These are phyloP conservation scores for Torulaspora indica DNA, from an alignment of 805 yeast species.

Conservation along the genomic window DNA sequence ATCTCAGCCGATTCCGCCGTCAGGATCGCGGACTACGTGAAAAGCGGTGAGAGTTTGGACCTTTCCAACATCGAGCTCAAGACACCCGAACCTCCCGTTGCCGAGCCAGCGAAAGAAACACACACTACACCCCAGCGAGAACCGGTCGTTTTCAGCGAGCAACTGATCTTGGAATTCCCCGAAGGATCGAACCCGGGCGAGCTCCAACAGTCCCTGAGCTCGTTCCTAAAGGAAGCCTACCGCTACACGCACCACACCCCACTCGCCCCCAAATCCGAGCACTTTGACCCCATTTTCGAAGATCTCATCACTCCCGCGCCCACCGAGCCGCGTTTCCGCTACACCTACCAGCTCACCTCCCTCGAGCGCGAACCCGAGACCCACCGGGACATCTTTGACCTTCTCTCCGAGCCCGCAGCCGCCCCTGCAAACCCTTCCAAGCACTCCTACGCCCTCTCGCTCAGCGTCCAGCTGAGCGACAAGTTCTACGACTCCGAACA, in stretches of 20 bases:
- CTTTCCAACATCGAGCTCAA: conserved; percentile 55
- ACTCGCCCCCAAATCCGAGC: conserved; percentile 38
- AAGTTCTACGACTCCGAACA: conserved; percentile 23
- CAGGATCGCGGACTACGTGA: conserved; percentile 52
- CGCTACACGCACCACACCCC: conserved; percentile 31
- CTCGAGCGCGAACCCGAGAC: conserved; percentile 7
- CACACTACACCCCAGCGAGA: conserved; percentile 22
- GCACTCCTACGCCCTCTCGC: conserved; percentile 17
- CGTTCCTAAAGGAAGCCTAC: conserved; percentile 45
- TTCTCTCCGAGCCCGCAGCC: conserved; percentile 17
- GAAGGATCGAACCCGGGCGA: conserved; percentile 33
- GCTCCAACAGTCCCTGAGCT: conserved; percentile 43
- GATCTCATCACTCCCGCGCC: conserved; percentile 46
- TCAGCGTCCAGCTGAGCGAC: conserved; percentile 22
- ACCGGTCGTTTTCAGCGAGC: conserved; percentile 33
- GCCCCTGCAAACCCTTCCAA: neutral
- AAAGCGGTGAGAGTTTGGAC: conserved; percentile 59
- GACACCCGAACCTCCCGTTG: conserved; percentile 13
- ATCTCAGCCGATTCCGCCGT: conserved; percentile 54
- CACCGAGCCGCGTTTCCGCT: conserved; percentile 27
- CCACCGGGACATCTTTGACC: conserved; percentile 28
- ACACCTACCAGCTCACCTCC: conserved; percentile 21
- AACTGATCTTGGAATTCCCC: conserved; percentile 31
- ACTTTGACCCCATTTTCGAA: conserved; percentile 58
- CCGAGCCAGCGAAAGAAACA: conserved; percentile 1